A percentile compares a stretch with the other conserved stretches of the same genome.
These are phyloP conservation scores for Nakataea oryzae DNA, from an alignment of 2,329 filamentous ascomycete species.

Conservation along the genomic window DNA sequence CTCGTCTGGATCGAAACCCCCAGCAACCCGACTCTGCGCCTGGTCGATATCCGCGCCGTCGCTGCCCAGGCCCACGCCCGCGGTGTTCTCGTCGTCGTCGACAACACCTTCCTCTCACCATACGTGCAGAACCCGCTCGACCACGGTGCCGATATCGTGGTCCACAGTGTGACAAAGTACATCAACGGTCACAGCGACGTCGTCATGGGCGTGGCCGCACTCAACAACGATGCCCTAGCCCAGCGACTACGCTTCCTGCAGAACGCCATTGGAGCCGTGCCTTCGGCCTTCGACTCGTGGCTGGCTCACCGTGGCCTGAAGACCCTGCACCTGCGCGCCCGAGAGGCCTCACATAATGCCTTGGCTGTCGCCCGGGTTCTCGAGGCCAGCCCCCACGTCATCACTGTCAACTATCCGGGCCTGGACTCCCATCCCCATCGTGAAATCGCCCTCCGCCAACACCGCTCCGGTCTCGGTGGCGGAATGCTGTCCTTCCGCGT, in stretches of 20 bases:
- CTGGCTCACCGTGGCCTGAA: conserved; percentile 94
- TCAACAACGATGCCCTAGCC: conserved; percentile 76
- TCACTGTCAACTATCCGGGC: conserved; percentile 92
- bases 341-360: conserved; percentile 77
- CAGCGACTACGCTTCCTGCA: conserved; percentile 80
- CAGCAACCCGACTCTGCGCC: conserved; percentile 83
- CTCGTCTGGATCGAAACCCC: conserved; percentile 96
- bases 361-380: conserved; percentile 66
- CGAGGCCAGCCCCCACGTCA: conserved; percentile 68
- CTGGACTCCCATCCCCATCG: conserved; percentile 80
- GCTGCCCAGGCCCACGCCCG: conserved; percentile 73
- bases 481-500: conserved; percentile 98
- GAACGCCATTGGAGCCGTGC: conserved; percentile 93
- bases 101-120: conserved; percentile 96
- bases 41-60: conserved; percentile 88
- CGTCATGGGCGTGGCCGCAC: conserved; percentile 92
- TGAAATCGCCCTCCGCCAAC: conserved; percentile 76
- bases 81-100: conserved; percentile 92
- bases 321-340: conserved; percentile 86
- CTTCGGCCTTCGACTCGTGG: conserved; percentile 94
- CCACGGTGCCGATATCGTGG: conserved; percentile 90
- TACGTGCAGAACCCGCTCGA: conserved; percentile 96
- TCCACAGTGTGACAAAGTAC: conserved; percentile 97
- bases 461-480: conserved; percentile 87
- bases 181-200: conserved; percentile 98